Percentiles rank a stretch among this genome's conserved stretches.
Evolutionary conservation across 2,329 filamentous ascomycete species (phyloP).

Genomic region (Lecanicillium sp.): DNA sequence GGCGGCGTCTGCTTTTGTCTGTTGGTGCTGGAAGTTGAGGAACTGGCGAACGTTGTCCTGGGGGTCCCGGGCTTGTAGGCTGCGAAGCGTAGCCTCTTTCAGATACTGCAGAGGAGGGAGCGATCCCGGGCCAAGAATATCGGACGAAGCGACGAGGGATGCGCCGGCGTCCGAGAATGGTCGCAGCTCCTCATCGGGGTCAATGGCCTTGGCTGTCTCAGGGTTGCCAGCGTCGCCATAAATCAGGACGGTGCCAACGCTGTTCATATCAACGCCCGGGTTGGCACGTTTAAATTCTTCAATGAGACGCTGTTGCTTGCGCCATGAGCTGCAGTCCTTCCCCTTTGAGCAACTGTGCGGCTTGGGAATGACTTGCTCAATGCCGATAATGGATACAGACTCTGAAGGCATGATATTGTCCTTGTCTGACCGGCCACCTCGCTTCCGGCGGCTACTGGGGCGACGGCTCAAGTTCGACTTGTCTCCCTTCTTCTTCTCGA

Average conservation of each 20-base stretch:
- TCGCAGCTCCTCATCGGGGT: slow-evolving; percentile 48
- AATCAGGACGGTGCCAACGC: slow-evolving; percentile 64
- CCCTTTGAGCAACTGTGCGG: slow-evolving; percentile 80
- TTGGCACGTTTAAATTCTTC: slow-evolving; percentile 68
- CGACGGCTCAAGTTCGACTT: slow-evolving; percentile 25
- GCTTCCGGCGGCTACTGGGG: slow-evolving; percentile 31
- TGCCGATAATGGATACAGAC: slow-evolving; percentile 84
- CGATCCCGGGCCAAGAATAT: slow-evolving; percentile 67
- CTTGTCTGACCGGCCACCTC: slow-evolving; percentile 36
- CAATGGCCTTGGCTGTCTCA: slow-evolving; percentile 50
- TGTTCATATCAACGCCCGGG: slow-evolving; percentile 49
- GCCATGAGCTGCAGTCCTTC: slow-evolving; percentile 76
- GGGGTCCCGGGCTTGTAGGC: slow-evolving; percentile 65
- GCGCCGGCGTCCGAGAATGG: slow-evolving; percentile 69
- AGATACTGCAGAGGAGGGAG: slow-evolving; percentile 60
- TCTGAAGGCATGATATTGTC: slow-evolving; percentile 71
- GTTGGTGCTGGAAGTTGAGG: slow-evolving; percentile 69
- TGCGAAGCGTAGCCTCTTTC: slow-evolving; percentile 65
- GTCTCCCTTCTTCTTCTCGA: slow-evolving; percentile 34
- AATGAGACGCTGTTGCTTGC: slow-evolving; percentile 70
- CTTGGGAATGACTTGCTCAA: slow-evolving; percentile 81
- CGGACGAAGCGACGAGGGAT: slow-evolving; percentile 85
- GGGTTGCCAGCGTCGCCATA: slow-evolving; percentile 75
- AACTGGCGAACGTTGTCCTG: slow-evolving; percentile 93
- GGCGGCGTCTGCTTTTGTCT: slow-evolving; percentile 24